A percentile compares a stretch with the other conserved stretches of the same genome.
Evolutionary conservation across 2,329 filamentous ascomycete genomes (phyloP).

Genomic region (Coniochaeta prunicola): DNA sequence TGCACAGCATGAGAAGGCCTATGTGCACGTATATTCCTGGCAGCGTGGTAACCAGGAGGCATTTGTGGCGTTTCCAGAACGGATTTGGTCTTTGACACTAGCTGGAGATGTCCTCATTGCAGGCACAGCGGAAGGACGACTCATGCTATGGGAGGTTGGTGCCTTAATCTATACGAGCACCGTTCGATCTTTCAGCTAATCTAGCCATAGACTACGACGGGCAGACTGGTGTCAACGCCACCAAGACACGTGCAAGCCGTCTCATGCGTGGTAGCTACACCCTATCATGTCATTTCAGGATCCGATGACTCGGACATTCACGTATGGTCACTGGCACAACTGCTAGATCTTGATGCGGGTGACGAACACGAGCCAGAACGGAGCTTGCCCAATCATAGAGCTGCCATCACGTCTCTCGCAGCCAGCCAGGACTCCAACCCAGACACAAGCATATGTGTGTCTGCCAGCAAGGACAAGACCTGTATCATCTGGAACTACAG

Average conservation of each 20-base stretch:
- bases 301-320: conserved; percentile 85
- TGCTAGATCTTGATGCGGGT: conserved; percentile 54
- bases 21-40: conserved; percentile 86
- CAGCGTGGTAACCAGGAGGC: conserved; percentile 82
- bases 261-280: conserved; percentile 65
- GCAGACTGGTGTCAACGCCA: conserved; percentile 67
- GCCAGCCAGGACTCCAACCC: conserved; percentile 59
- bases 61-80: conserved; percentile 79
- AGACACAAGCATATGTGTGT: conserved; percentile 75
- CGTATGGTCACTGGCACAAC: conserved; percentile 75
- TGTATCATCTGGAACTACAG: conserved; percentile 91
- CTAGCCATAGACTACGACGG: conserved; percentile 59
- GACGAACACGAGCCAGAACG: conserved; percentile 62
- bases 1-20: conserved; percentile 84
- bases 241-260: conserved; percentile 75
- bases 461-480: conserved; percentile 77
- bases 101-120: conserved; percentile 67
- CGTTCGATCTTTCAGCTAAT: neutral
- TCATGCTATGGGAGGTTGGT: conserved; percentile 88
- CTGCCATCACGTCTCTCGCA: conserved; percentile 59
- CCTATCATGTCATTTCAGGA: conserved; percentile 67
- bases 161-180: neutral
- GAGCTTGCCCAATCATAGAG: conserved; percentile 72
- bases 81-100: conserved; percentile 70
- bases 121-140: conserved; percentile 76